Conservation (phyloP, 495 filamentous ascomycete species). For the Hyaloscypha bicolor region DNA sequence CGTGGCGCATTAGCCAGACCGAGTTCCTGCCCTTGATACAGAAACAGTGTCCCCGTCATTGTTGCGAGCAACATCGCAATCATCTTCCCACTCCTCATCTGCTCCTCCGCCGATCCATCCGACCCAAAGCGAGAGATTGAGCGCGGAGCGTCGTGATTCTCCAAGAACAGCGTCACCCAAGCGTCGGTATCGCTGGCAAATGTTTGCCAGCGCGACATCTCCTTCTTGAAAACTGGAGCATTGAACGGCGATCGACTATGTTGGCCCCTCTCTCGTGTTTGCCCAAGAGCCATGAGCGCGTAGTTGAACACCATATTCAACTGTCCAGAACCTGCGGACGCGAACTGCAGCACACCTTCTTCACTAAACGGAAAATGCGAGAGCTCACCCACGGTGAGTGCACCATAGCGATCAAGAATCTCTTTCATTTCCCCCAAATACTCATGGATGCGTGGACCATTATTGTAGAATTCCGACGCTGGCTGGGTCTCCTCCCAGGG, state of each 20-base stretch:
- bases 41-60: slow-evolving; percentile 62
- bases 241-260: slow-evolving; percentile 46
- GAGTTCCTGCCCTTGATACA: slow-evolving; percentile 73
- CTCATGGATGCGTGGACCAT: slow-evolving; percentile 64
- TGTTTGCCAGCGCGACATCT: slow-evolving; percentile 59
- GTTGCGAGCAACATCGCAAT: slow-evolving; percentile 57
- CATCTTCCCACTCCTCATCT: slow-evolving; percentile 59
- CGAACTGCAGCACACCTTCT: slow-evolving; percentile 53
- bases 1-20: slow-evolving; percentile 63
- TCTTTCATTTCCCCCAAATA: slow-evolving; percentile 57
- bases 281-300: slow-evolving; percentile 56
- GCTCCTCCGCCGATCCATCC: slow-evolving; percentile 41
- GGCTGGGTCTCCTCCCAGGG: slow-evolving; percentile 52
- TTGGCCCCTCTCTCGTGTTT: slow-evolving; percentile 27
- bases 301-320: slow-evolving; percentile 71
- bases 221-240: slow-evolving; percentile 53
- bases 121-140: slow-evolving; percentile 56
- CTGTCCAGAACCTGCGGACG: slow-evolving; percentile 55
- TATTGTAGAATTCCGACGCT: slow-evolving; percentile 53
- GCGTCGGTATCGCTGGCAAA: slow-evolving; percentile 61
- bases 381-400: slow-evolving; percentile 67
- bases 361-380: slow-evolving; percentile 52
- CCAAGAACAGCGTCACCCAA: slow-evolving; percentile 66
- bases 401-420: slow-evolving; percentile 60
- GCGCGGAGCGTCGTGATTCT: slow-evolving; percentile 67